Base-by-base conservation (phyloP, 2,329 filamentous ascomycete species). In the Ramularia collo-cygni region DNA sequence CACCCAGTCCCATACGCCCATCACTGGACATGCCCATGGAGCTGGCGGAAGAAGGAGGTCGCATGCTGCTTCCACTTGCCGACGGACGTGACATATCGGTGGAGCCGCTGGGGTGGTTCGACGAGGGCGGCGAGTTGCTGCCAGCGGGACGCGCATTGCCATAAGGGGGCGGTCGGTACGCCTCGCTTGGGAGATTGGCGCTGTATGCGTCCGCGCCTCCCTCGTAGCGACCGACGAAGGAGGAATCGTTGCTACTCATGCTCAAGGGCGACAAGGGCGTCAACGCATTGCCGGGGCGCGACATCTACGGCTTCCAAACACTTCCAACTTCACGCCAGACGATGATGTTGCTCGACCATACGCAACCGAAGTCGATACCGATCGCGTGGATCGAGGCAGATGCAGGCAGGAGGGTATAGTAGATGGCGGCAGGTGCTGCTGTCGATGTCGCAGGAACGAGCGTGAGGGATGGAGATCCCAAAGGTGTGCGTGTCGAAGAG, bases 1-100 rank as follows among this genome's bases (percentile, higher is more conserved):
- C 19, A 12, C 31, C 28, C 4, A 55, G 47, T 15, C 56, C 56
- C 55, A 60, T 56, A 79, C 79, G 61, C 42, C 85, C 87, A 60
- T 83, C 81, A 63, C 87, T 95, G 37, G 86, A 93, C 48, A 85
- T 76, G 47, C 84, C 86, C 52, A 95, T 74, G 4, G 90, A 96
- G 50, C 83, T 86, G 17, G 92, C 90, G 39, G 90, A 89, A 36
- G 90, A 95, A 37, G 90, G 76, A 56, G 76, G 77, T 51, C 66
- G 66, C 43, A 65, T 65, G 37, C 57, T 55, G 62, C 65, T 54
- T 52, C 64, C 54, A 62, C 67, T 64, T 68, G 77, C 66, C 70
- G 72, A 63, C 70, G 75, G 79, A 55, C 68, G 50, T 37, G 56
- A 61, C 43, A 57, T 55, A 39, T 60, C 59, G 26, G 60, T 64